These are phyloP conservation scores for Mrakia hoshinonis DNA, from an alignment of 768 basidiomycete genomes.

Conservation along the genomic window DNA sequence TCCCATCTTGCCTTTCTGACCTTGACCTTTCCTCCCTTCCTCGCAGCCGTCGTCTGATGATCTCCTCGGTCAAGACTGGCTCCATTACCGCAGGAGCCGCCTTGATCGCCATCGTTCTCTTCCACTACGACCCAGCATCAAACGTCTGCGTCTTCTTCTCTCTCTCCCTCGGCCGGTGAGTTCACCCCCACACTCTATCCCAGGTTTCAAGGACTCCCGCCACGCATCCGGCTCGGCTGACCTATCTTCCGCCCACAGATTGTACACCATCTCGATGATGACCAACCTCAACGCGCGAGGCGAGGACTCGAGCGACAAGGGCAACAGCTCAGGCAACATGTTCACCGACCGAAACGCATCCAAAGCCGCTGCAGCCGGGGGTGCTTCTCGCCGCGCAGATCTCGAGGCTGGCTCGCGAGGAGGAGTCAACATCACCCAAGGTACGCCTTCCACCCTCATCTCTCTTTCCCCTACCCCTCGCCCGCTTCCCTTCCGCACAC, in stretches of 20 bases:
- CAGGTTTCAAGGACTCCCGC: too few species aligned
- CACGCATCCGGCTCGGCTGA: background rate
- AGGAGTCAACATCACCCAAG: slow-evolving; percentile 30
- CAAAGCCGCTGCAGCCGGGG: slow-evolving; percentile 34
- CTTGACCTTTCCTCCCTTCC: background rate
- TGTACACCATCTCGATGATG: background rate
- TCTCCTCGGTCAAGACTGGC: background rate
- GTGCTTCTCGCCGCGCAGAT: slow-evolving; percentile 36
- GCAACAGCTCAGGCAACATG: slow-evolving; percentile 33
- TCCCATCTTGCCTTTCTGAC: too few species aligned
- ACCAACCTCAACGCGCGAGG: background rate
- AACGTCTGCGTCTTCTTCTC: slow-evolving; percentile 1
- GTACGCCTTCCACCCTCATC: background rate
- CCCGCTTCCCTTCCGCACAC: background rate
- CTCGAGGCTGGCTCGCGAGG: slow-evolving; percentile 36
- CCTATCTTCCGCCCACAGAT: background rate
- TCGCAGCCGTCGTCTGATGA: background rate
- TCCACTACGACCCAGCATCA: background rate
- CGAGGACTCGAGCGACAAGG: background rate
- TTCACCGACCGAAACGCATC: slow-evolving; percentile 38
- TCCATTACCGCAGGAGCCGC: background rate
- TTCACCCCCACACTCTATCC: background rate
- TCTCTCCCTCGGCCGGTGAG: background rate
- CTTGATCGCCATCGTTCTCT: background rate
- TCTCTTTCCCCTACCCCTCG: background rate